Conservation (phyloP, 768 basidiomycete genomes). For the Cystofilobasidium bisporidii region DNA sequence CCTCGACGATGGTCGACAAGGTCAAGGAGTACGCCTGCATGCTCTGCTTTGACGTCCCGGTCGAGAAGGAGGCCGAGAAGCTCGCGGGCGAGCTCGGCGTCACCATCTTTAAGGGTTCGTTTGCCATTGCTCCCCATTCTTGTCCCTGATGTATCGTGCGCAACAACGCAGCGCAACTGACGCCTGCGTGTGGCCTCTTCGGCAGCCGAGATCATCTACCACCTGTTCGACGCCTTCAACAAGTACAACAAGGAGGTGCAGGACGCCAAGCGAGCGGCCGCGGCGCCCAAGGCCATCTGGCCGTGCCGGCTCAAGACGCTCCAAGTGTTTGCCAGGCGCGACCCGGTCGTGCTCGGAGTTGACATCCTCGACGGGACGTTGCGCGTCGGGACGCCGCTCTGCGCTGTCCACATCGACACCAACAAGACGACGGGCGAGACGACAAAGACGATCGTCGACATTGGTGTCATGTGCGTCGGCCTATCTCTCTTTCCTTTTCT, state of each 20-base stretch:
- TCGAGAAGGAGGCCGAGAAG: slow-evolving; percentile 87
- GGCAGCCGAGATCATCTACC: slow-evolving; percentile 97
- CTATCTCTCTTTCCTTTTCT: background rate
- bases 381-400: slow-evolving; percentile 84
- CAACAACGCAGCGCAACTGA: too few relatives aligned
- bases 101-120: slow-evolving; percentile 76
- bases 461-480: slow-evolving; percentile 78
- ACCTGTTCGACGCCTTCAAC: slow-evolving; percentile 91
- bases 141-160: too few relatives aligned
- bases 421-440: slow-evolving; percentile 48
- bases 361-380: slow-evolving; percentile 89
- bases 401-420: slow-evolving; percentile 86
- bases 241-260: slow-evolving; percentile 83
- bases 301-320: slow-evolving; percentile 87
- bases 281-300: slow-evolving; percentile 92
- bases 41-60: slow-evolving; percentile 88
- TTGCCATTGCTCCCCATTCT: background rate
- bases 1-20: slow-evolving; percentile 87
- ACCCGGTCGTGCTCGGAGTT: slow-evolving; percentile 93
- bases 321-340: slow-evolving; percentile 89
- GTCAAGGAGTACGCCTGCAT: slow-evolving; percentile 91
- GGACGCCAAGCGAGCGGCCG: slow-evolving; percentile 84
- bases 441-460: slow-evolving; percentile 79
- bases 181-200: background rate
- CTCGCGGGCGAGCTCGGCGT: slow-evolving; percentile 91